phyloP scores from a whole-genome alignment of 2,329 filamentous ascomycete species.

The Fusarium sp. region DNA sequence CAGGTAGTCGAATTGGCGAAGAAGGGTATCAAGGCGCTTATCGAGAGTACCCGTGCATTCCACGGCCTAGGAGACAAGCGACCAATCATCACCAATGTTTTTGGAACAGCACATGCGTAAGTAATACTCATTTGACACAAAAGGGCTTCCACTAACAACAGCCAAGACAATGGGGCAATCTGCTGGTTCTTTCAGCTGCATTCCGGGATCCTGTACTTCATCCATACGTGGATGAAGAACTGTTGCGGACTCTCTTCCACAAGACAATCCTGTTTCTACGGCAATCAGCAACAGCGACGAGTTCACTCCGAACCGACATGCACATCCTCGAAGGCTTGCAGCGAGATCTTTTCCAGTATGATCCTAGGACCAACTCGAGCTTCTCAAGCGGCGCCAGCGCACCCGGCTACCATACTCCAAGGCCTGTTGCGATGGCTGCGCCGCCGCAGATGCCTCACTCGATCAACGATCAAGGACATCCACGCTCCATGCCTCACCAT shows the following conservation, averaged over 20 bases:
- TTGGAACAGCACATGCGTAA: constrained; percentile 96
- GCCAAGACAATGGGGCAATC: constrained; percentile 91
- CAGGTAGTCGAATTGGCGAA: constrained; percentile 66
- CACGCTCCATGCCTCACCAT: constrained; percentile 43
- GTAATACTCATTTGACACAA: constrained; percentile 52
- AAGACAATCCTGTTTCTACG: constrained; percentile 82
- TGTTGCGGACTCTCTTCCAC: constrained; percentile 70
- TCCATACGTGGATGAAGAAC: constrained; percentile 64
- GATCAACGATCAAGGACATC: constrained; percentile 40
- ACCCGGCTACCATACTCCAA: constrained; percentile 43
- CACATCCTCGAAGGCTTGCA: constrained; percentile 73
- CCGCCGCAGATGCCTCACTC: constrained; percentile 40
- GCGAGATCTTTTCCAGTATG: constrained; percentile 55
- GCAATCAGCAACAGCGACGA: constrained; percentile 76
- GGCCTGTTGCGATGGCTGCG: constrained; percentile 40
- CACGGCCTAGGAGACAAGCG: constrained; percentile 70
- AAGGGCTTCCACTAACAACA: constrained; percentile 22
- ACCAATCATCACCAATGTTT: constrained; percentile 92
- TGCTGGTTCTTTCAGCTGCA: constrained; percentile 87
- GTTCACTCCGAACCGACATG: constrained; percentile 78
- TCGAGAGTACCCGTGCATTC: constrained; percentile 88
- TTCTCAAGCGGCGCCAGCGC: constrained; percentile 56
- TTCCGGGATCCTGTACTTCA: constrained; percentile 74
- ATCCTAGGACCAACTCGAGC: constrained; percentile 52
- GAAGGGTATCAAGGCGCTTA: constrained; percentile 76